Base-by-base conservation (phyloP, 352 stramenopile species). In the Elongisporangium prolatum region DNA sequence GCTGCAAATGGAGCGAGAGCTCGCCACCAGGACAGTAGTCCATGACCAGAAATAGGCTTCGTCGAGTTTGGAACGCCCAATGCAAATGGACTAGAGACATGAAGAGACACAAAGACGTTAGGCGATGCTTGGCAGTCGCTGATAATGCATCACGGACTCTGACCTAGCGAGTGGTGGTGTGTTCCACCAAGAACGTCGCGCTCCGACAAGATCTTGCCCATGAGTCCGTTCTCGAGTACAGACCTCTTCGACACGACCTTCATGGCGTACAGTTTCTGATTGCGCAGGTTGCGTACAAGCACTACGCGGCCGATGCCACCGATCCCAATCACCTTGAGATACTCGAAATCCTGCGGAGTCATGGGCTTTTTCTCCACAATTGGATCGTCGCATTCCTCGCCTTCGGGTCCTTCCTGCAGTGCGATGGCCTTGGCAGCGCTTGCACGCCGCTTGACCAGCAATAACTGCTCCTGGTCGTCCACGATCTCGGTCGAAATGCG, bases 301-400 rank as follows among this genome's bases (percentile, higher is more conserved):
- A 93, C 62, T 10, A 97, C 90, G 55, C 83, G 81, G 0, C 88
- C 90, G 69, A 95, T 96, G 10, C 80, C 88, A 5, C 90, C 90
- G 14, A 94, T 84, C 25, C 90, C 90, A 47, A 97, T 88, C 48
- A 95, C 86, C 60, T 95, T 96, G 22, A 97, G 65, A 38, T 84
- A 76, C 50, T 90, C 85, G 60, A 97, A 97, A 60, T 97, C 88
- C 13, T 67, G 52, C 0, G 67, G 60, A 1, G 74, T 84, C 48
- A 84, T 65, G 3, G 59, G 51, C 4, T 48, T 20, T 52, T 56
- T 54, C 10, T 17, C 20, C 3, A 8, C 21, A 18, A 22, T 5
- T 9, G 18, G 8, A 17, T 51, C 18, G 56, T 49, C 17, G 49
- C 16, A 11, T n/a, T 16, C 22, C 34, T 37, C 21, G 48, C 14